Evolutionary conservation across 371 early-diverging fungal species (phyloP), one percentile per base, ranked within the genome.

Genomic region (Quaeritorhiza haematococci): DNA sequence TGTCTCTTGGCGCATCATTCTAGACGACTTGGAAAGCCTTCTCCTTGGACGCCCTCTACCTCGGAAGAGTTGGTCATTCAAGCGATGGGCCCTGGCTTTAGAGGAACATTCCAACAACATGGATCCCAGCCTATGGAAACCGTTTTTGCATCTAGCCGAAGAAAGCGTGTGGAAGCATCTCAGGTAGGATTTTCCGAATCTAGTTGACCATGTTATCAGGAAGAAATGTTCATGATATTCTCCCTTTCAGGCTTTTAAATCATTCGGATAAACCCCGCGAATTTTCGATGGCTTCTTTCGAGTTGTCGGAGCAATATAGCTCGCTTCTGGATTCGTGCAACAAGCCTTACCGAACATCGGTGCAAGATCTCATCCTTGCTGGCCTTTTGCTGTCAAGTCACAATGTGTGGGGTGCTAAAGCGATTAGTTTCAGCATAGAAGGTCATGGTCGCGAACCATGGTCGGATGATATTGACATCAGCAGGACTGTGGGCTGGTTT

Each of bases 401-500:
- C n/a, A n/a, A n/a, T n/a, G n/a, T n/a, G n/a, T n/a, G n/a, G n/a
- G n/a, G n/a, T n/a, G n/a, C n/a, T 44, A 53, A 27, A 54, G 19
- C 10, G 15, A 26, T 62, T 10, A 33, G 62, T 10, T 17, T 62
- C 28, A 30, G 41, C 29, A 15, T 66, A 35, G 66, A 66, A 53
- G 53, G 57, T 19, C 66, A 66, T 38, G 66, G 66, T 15, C 56
- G 66, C 33, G 61, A 61, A 8, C 53, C 45, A 13, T 58, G 58
- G 65, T 33, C 35, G 21, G 30, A 33, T 8, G 49, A 46, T 6
- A 23, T 50, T 8, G 65, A 64, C 47, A 43, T 64, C 10, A 48
- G 51, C 26, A 23, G 50, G 21, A 66, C 66, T 0, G 47, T 66
- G 30, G 66, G 66, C 47, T 66, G 66, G 66, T 66, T 66, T 46